Evolutionary conservation across 768 basidiomycete genomes (phyloP).

Genomic region (Tulasnella sp.): DNA sequence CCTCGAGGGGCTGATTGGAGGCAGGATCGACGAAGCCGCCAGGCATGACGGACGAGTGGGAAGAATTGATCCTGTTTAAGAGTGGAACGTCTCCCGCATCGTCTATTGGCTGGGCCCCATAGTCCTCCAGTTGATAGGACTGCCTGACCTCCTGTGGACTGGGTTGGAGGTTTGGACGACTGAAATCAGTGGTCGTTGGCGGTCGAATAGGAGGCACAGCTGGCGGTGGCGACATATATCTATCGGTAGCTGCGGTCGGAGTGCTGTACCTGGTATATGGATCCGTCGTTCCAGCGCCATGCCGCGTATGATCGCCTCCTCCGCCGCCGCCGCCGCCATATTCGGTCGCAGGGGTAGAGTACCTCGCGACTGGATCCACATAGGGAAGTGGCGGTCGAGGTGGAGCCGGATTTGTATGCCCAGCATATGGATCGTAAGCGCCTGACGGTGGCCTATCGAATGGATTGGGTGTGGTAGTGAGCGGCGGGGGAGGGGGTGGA

Average conservation of each 20-base stretch:
- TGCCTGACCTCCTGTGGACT: constrained; percentile 1
- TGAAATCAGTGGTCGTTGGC: background rate
- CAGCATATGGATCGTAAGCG: background rate
- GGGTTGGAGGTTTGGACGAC: background rate
- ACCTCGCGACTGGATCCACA: background rate
- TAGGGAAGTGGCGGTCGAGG: constrained; percentile 6
- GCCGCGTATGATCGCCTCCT: background rate
- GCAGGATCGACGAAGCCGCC: constrained; percentile 9
- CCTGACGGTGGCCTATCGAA: background rate
- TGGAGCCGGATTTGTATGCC: background rate
- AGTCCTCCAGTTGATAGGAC: constrained; percentile 11
- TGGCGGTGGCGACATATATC: background rate
- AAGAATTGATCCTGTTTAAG: constrained; percentile 6
- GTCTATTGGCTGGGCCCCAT: background rate
- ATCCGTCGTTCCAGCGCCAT: background rate
- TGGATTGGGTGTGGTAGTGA: constrained; percentile 6
- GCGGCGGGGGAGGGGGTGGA: constrained; percentile 6
- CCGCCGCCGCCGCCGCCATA: background rate
- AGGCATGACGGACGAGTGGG: background rate
- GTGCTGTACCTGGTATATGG: background rate
- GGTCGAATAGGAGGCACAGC: background rate
- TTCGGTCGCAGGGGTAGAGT: constrained; percentile 4
- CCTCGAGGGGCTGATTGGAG: constrained; percentile 17
- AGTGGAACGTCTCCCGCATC: constrained; percentile 15
- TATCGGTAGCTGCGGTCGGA: background rate